Evolutionary conservation across 257 asterid species (phyloP).

Genomic region (Ajuga chamaepitys): DNA sequence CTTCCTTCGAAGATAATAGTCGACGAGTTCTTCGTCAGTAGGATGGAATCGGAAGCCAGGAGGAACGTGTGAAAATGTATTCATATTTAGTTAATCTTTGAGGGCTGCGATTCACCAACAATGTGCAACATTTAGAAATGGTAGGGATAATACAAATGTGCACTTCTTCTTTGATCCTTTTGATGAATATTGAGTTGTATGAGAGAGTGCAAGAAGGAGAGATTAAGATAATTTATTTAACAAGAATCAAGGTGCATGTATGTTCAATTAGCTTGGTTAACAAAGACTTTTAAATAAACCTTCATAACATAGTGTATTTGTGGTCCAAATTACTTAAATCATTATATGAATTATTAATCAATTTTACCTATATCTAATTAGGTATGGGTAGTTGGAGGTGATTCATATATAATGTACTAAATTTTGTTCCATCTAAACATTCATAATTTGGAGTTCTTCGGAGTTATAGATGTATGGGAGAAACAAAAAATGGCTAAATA

Average conservation of each 20-base stretch:
- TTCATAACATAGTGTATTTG: background rate
- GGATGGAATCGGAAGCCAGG: conserved; percentile 97
- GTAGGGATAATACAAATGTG: background rate
- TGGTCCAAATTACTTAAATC: background rate
- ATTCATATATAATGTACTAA: background rate
- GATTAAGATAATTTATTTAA: background rate
- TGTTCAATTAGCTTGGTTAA: background rate
- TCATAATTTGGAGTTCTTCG: background rate
- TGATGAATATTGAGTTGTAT: background rate
- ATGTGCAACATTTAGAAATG: background rate
- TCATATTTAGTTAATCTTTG: conserved; percentile 29
- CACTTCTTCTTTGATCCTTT: background rate
- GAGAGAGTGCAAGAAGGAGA: background rate
- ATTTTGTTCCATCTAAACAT: background rate
- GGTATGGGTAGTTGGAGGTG: too few relatives aligned
- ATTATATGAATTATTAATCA: background rate
- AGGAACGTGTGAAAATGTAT: conserved; percentile 72
- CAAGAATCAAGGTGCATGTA: background rate
- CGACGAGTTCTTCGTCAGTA: conserved; percentile 90
- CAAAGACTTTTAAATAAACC: background rate
- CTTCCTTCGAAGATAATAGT: conserved; percentile 79
- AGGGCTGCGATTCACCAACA: conserved; percentile 25
- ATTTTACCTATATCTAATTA: background rate
- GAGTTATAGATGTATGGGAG: background rate
- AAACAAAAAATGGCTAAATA: background rate